A percentile compares a stretch with the other conserved stretches of the same genome.
Evolutionary conservation across 129 eudicot species (phyloP).

Genomic region (Gnaphalium uliginosum): DNA sequence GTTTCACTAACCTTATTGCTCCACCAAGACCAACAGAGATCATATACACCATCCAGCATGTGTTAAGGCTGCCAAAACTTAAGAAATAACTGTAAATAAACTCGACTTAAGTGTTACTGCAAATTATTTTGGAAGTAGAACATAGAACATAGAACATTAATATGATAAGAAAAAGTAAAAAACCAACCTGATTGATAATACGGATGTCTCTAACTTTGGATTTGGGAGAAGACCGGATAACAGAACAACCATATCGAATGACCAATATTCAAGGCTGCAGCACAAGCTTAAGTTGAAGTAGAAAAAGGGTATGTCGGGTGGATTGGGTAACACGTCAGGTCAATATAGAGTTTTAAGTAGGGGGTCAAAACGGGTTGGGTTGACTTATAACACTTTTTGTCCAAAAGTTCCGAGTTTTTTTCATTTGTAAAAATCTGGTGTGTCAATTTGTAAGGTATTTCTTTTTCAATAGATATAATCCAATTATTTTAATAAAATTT

Average conservation of each 20-base stretch:
- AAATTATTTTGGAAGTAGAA: not conserved
- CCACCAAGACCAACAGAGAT: slow-evolving; percentile 80
- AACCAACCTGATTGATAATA: slow-evolving; percentile 60
- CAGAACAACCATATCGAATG: slow-evolving; percentile 78
- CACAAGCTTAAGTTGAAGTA: not conserved
- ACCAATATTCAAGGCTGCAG: slow-evolving; percentile 79
- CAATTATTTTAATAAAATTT: not conserved
- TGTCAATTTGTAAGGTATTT: not conserved
- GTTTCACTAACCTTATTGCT: slow-evolving; percentile 61
- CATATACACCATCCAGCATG: slow-evolving; percentile 88
- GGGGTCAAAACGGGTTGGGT: not conserved
- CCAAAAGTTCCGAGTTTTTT: not conserved
- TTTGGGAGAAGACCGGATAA: slow-evolving; percentile 78
- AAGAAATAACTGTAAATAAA: slow-evolving; percentile 2
- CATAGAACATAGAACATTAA: not conserved
- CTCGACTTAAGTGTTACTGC: not conserved
- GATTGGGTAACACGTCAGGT: not conserved
- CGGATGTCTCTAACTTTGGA: slow-evolving; percentile 82
- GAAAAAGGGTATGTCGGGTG: not conserved
- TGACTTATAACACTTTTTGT: not conserved
- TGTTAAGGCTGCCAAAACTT: slow-evolving; percentile 58
- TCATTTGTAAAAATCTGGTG: not conserved
- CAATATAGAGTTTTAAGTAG: not conserved
- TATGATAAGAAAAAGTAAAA: not conserved
- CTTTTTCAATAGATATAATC: not conserved